Evolutionary conservation across 805 yeast genomes (phyloP).

Genomic region (Teunomyces aglyptinius): DNA sequence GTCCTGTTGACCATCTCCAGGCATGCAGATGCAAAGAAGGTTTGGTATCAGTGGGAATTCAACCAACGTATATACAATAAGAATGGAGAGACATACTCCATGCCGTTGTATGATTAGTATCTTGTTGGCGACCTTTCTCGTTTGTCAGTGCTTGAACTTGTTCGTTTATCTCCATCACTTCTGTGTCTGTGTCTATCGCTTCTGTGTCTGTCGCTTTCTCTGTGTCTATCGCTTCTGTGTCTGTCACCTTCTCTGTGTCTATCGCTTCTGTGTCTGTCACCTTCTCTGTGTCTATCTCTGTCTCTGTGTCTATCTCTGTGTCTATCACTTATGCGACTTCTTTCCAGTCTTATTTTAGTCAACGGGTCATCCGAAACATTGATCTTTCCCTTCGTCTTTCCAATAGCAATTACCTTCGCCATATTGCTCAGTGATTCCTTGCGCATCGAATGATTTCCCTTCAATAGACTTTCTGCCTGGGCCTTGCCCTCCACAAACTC

Average conservation of each 20-base stretch:
- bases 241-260: conserved; percentile 4
- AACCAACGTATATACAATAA: conserved; percentile 17
- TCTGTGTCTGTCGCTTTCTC: conserved; percentile 7
- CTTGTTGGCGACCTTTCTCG: conserved; percentile 1
- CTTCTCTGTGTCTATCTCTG: conserved; percentile 1
- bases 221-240: neutral
- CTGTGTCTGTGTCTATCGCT: conserved; percentile 10
- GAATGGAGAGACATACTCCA: conserved; percentile 14
- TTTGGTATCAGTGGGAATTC: conserved; percentile 28
- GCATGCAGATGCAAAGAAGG: conserved; percentile 6
- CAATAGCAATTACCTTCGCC: conserved; percentile 1
- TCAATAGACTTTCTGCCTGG: conserved; percentile 50
- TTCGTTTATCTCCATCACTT: neutral
- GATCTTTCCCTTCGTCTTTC: conserved; percentile 29
- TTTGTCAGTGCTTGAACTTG: neutral
- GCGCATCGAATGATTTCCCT: conserved; percentile 39
- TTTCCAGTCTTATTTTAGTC: conserved; percentile 35
- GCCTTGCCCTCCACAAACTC: conserved; percentile 33
- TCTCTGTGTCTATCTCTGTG: conserved; percentile 11
- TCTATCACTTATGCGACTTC: conserved; percentile 2
- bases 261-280: conserved; percentile 1
- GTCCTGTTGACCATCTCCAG: conserved; percentile 14
- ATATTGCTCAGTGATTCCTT: neutral
- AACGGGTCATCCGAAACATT: conserved; percentile 49
- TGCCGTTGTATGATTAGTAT: neutral